Evolutionary conservation across 768 basidiomycete genomes (phyloP).

Genomic region (Cyathus striatus): DNA sequence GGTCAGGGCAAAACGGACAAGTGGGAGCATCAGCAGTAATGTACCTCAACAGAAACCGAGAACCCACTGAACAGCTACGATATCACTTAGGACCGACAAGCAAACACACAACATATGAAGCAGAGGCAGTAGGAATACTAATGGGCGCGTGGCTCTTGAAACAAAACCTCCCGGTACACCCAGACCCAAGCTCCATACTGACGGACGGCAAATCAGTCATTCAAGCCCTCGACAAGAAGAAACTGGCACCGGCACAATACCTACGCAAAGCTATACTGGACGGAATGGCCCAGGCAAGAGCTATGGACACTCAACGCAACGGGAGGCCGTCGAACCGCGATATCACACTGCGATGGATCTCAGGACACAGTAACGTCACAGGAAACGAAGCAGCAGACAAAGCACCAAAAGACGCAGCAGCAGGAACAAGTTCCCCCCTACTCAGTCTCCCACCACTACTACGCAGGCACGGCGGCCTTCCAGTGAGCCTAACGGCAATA

Average conservation of each 20-base stretch:
- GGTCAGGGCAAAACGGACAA: slow-evolving; percentile 16
- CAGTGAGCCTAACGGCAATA: neutral
- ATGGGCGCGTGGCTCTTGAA: neutral
- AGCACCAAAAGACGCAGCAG: neutral
- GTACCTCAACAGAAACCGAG: no score
- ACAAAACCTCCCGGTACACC: neutral
- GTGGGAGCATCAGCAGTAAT: slow-evolving; percentile 25
- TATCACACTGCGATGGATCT: neutral
- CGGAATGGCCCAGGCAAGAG: neutral
- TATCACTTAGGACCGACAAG: neutral
- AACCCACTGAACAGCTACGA: neutral
- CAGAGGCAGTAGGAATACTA: no score
- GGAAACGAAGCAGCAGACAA: neutral
- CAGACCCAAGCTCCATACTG: neutral
- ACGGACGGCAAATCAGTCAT: neutral
- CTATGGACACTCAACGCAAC: neutral
- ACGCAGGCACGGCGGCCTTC: neutral
- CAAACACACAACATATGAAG: no score
- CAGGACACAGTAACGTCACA: no score
- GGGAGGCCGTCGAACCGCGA: neutral
- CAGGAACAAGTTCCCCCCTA: neutral
- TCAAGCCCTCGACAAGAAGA: neutral
- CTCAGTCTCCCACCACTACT: neutral
- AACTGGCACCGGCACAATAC: neutral
- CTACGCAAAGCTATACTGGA: neutral